Percentiles rank a stretch among this genome's conserved stretches.
phyloP scores from a whole-genome alignment of 495 filamentous ascomycete species.

The Tuber melanosporum region DNA sequence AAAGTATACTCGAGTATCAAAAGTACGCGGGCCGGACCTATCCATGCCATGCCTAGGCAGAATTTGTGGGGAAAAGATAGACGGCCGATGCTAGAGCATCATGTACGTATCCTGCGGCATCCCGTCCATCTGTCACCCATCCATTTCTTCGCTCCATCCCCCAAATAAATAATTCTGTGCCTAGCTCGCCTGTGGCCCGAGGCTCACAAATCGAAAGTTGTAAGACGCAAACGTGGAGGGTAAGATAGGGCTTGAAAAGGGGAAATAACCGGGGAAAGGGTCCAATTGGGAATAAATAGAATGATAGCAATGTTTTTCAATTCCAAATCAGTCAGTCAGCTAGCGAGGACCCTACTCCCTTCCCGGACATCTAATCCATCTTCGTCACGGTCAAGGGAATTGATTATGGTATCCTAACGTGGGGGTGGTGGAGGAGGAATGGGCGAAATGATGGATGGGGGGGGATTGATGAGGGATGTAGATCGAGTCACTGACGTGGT shows the following conservation, averaged over 20 bases:
- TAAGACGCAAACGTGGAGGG: not conserved
- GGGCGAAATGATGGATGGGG: not conserved
- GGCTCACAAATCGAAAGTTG: not conserved
- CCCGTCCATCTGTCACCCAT: not conserved
- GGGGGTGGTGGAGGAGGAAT: not conserved
- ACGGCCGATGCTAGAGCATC: not conserved
- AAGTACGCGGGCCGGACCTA: not conserved
- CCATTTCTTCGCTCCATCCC: not conserved
- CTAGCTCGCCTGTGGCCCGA: not conserved
- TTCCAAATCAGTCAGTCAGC: not conserved
- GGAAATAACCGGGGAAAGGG: not conserved
- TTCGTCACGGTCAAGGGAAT: not conserved
- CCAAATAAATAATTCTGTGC: not conserved
- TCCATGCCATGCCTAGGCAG: not conserved
- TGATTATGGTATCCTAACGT: not conserved
- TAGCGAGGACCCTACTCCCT: not conserved
- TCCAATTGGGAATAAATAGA: not conserved
- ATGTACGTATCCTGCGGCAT: not conserved
- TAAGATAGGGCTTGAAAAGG: not conserved
- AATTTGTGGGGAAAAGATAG: not conserved
- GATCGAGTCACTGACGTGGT: slow-evolving; percentile 37
- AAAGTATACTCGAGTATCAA: not conserved
- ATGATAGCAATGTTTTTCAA: not conserved
- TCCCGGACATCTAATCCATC: not conserved
- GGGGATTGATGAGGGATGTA: slow-evolving; percentile 21